Evolutionary conservation across 2,329 filamentous ascomycete species (phyloP), one percentile per base, ranked within the genome.

Genomic region (Stagonosporopsis tanaceti): DNA sequence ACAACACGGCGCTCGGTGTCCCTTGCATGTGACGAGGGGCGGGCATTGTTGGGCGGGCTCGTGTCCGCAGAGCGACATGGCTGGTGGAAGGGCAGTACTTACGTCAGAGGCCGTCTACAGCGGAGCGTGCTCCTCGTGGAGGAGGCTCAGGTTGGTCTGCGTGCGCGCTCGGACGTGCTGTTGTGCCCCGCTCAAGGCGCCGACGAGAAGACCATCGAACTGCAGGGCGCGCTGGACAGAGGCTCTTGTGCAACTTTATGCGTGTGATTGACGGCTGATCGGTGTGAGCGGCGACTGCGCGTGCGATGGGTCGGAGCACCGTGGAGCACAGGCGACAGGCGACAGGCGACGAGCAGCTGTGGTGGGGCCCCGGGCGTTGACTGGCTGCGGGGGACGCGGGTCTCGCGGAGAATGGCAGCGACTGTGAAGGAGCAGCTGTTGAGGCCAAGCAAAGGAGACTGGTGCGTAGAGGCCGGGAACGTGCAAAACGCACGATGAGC

Each of bases 111-210:
- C 38, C 51, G 44, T 42, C 28, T 15, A 20, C 20, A 39, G 45
- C 45, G 39, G 52, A 25, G 37, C 53, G 53, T 45, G 41, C 47
- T 39, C 28, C 38, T 22, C 44, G 57, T 52, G 47, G 47, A 44
- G 15, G 46, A 39, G 50, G 30, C 24, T 50, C 39, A 25, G 28
- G 37, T 39, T 34, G 32, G 53, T 34, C 22, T 35, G 46, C 46
- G 54, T 41, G 54, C 48, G 47, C 47, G 53, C 53, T 56, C 40
- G 50, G 54, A 45, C 50, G 55, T 46, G 41, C 39, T 57, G 32
- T 52, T 17, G 44, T 53, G 50, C 55, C 50, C 55, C 55, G 55
- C 55, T 58, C 55, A 57, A 27, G 47, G 47, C 47, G n/a, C 22
- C 40, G 38, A 25, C 40, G 40, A 46, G 39, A 37, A 27, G 56